phyloP scores from a whole-genome alignment of 2,329 filamentous ascomycete species.

The Xylariales sp. region DNA sequence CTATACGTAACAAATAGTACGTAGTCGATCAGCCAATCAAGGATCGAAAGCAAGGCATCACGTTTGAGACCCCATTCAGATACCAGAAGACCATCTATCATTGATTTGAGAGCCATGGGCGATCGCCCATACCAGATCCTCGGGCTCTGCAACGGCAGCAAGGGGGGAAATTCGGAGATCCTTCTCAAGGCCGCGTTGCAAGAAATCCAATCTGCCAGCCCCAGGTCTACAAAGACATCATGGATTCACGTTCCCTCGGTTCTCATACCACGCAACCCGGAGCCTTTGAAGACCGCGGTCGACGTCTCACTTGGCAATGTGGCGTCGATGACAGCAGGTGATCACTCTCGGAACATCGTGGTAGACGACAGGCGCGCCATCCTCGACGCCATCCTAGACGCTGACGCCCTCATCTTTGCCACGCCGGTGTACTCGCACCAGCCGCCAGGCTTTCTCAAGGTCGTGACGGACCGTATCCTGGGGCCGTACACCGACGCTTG shows the following conservation, averaged over 20 bases:
- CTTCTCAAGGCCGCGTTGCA: conserved; percentile 3
- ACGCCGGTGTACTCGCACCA: conserved; percentile 6
- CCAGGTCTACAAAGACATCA: not conserved
- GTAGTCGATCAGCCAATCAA: no score
- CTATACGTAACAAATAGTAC: no score
- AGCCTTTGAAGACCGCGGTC: conserved; percentile 1
- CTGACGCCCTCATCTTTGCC: conserved; percentile 4
- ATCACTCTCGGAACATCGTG: not conserved
- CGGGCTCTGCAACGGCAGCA: conserved; percentile 6
- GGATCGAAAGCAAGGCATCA: no score
- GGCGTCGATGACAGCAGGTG: conserved; percentile 1
- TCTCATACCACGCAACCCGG: conserved; percentile 1
- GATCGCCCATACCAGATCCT: conserved; percentile 1
- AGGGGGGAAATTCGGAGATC: conserved; percentile 1
- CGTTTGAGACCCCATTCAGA: no score
- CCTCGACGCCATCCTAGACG: conserved; percentile 4
- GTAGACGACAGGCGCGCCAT: conserved; percentile 4
- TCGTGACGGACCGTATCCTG: conserved; percentile 7
- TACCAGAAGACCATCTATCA: no score
- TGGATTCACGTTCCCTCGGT: conserved; percentile 6
- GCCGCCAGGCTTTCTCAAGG: conserved; percentile 4
- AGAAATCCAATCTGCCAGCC: not conserved
- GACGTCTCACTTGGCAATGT: conserved; percentile 6
- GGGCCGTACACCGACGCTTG: conserved; percentile 2
- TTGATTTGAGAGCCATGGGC: not conserved